A percentile compares a stretch with the other conserved stretches of the same genome.
Evolutionary conservation across 2,329 filamentous ascomycete genomes (phyloP).

Genomic region (Monilinia vaccinii-corymbosi): DNA sequence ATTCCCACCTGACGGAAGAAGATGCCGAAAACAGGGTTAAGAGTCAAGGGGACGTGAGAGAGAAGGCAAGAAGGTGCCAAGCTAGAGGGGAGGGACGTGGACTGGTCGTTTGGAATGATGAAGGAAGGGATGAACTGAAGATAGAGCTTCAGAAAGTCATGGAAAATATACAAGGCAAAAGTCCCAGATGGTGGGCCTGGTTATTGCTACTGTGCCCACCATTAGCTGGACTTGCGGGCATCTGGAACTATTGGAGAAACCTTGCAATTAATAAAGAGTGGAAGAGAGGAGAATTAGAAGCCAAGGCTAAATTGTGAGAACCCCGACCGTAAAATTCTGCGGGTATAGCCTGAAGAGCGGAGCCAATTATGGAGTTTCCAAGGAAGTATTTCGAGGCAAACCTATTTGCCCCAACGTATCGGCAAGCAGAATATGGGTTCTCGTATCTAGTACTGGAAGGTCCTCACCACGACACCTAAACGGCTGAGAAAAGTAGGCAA

Average conservation of each 20-base stretch:
- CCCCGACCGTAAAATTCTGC: not conserved
- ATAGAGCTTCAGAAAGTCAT: constrained; percentile 59
- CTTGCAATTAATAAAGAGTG: constrained; percentile 60
- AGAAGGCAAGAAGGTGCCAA: constrained; percentile 70
- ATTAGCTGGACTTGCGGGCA: constrained; percentile 56
- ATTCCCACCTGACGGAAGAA: constrained; percentile 69
- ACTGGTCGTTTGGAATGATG: constrained; percentile 87
- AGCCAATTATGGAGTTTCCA: not conserved
- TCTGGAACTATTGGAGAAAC: constrained; percentile 68
- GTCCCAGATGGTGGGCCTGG: constrained; percentile 59
- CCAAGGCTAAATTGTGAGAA: constrained; percentile 48
- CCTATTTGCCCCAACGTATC: no score
- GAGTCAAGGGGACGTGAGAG: constrained; percentile 77
- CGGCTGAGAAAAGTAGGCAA: not conserved
- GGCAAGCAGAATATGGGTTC: not conserved
- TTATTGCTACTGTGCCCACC: constrained; percentile 62
- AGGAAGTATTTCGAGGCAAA: not conserved
- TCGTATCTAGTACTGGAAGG: not conserved
- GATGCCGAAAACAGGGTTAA: constrained; percentile 80
- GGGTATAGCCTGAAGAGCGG: not conserved
- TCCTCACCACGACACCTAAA: not conserved
- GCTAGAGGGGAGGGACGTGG: constrained; percentile 56
- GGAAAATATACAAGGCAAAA: constrained; percentile 48
- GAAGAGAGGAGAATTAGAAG: constrained; percentile 49
- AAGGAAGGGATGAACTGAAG: constrained; percentile 59